These are phyloP conservation scores for Prunus yedoensis DNA, from an alignment of 331 rosid genomes.

Conservation along the genomic window DNA sequence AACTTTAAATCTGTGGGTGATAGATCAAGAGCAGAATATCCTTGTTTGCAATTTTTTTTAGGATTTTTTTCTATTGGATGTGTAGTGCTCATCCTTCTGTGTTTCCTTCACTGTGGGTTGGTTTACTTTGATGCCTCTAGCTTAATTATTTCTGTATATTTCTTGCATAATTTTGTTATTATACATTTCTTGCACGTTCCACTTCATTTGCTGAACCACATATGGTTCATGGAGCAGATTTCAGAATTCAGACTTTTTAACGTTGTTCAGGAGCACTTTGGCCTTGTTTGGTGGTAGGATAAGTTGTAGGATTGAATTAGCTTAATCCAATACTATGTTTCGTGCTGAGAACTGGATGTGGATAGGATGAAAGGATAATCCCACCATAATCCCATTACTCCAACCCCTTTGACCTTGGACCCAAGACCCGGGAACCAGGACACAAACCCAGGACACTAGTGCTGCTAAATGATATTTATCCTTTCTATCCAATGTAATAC, in stretches of 20 bases:
- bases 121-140: neutral
- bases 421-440: too few species aligned
- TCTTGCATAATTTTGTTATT: neutral
- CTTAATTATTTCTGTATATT: neutral
- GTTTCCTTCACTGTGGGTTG: too few species aligned
- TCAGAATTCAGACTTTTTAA: neutral
- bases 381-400: too few species aligned
- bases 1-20: neutral
- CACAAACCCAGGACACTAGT: too few species aligned
- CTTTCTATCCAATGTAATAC: too few species aligned
- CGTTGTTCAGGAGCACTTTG: neutral
- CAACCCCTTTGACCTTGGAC: too few species aligned
- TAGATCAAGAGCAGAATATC: neutral
- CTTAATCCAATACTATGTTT: too few species aligned
- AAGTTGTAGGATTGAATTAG: too few species aligned
- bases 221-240: neutral
- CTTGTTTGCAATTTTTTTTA: neutral
- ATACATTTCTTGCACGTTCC: neutral
- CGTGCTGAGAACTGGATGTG: too few species aligned
- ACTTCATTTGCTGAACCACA: neutral
- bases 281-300: too few species aligned
- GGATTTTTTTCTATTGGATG: neutral
- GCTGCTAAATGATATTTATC: too few species aligned
- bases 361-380: too few species aligned
- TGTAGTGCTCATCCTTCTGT: neutral